These are phyloP conservation scores for Capsicum baccatum DNA, from an alignment of 257 asterid genomes.

Conservation along the genomic window DNA sequence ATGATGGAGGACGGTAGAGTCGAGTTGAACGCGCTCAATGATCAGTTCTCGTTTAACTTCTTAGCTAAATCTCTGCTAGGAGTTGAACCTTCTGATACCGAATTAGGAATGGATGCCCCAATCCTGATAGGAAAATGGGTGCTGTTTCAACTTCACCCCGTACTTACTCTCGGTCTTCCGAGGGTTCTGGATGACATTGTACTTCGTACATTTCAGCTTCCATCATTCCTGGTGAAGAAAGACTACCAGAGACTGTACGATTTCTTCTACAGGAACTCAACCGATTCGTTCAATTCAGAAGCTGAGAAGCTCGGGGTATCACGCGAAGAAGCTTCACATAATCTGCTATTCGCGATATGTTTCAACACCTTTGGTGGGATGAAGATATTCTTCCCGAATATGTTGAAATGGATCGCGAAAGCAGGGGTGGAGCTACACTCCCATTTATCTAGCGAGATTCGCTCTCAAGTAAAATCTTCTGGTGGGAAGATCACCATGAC, in stretches of 20 bases:
- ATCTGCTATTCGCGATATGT: slow-evolving; percentile 72
- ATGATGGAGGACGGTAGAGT: slow-evolving; percentile 22
- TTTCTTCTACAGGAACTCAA: slow-evolving; percentile 57
- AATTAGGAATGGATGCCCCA: slow-evolving; percentile 30
- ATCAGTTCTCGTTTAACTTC: slow-evolving; percentile 42
- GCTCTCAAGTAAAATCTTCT: slow-evolving; percentile 52
- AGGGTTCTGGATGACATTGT: slow-evolving; percentile 40
- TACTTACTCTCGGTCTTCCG: slow-evolving; percentile 44
- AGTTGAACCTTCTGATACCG: slow-evolving; percentile 39
- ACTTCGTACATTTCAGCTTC: slow-evolving; percentile 46
- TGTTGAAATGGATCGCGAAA: slow-evolving; percentile 70
- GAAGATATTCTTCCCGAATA: slow-evolving; percentile 73
- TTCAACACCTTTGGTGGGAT: slow-evolving; percentile 88
- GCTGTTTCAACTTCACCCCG: slow-evolving; percentile 43
- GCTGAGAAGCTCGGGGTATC: slow-evolving; percentile 62
- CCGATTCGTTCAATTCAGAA: slow-evolving; percentile 50
- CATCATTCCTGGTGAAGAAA: slow-evolving; percentile 30
- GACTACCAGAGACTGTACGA: slow-evolving; percentile 54
- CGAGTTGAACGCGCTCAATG: slow-evolving; percentile 34
- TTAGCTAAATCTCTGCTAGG: slow-evolving; percentile 38
- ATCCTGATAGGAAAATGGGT: slow-evolving; percentile 39
- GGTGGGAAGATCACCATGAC: slow-evolving; percentile 62
- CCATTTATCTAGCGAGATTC: slow-evolving; percentile 60
- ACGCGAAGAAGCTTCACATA: slow-evolving; percentile 80
- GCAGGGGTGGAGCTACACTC: slow-evolving; percentile 66